These are phyloP conservation scores for Thalassiosira mediterranea DNA, from an alignment of 352 stramenopile genomes.

Conservation along the genomic window DNA sequence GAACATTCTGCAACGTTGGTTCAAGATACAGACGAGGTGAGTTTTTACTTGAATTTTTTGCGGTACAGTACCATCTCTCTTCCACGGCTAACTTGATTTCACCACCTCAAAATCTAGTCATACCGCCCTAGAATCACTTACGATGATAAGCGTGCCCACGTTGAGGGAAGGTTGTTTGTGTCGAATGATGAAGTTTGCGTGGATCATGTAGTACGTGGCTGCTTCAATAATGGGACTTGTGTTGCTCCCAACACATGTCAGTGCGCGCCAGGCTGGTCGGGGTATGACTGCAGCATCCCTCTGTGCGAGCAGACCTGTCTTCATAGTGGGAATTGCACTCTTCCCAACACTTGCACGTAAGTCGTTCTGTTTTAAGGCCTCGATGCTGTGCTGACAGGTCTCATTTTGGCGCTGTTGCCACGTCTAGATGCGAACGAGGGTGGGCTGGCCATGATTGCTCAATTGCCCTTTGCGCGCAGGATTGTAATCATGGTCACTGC, in stretches of 20 bases:
- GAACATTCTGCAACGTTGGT: slow-evolving; percentile 67
- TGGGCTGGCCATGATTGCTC: slow-evolving; percentile 88
- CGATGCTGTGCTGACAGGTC: neutral
- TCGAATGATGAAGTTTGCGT: slow-evolving; percentile 81
- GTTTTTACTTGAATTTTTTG: neutral
- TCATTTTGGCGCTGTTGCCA: too few species aligned
- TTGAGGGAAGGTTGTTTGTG: slow-evolving; percentile 74
- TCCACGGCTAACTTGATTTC: neutral
- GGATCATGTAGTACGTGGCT: slow-evolving; percentile 91
- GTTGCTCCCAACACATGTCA: slow-evolving; percentile 90
- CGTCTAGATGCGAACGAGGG: slow-evolving; percentile 88
- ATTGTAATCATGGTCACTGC: slow-evolving; percentile 89
- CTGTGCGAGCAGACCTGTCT: slow-evolving; percentile 88
- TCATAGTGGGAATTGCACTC: slow-evolving; percentile 94
- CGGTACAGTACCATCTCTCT: neutral
- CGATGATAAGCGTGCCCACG: slow-evolving; percentile 73
- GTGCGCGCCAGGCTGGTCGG: slow-evolving; percentile 90
- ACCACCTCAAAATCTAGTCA: slow-evolving; percentile 48
- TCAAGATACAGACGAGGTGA: slow-evolving; percentile 89
- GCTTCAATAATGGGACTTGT: slow-evolving; percentile 93
- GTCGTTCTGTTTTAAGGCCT: slow-evolving; percentile 47
- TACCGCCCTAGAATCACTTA: slow-evolving; percentile 89
- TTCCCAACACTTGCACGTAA: slow-evolving; percentile 90
- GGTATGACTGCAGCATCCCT: slow-evolving; percentile 90
- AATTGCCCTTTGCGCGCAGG: slow-evolving; percentile 89